Evolutionary conservation across 2,329 filamentous ascomycete species (phyloP).

Genomic region (Botrytis porri): DNA sequence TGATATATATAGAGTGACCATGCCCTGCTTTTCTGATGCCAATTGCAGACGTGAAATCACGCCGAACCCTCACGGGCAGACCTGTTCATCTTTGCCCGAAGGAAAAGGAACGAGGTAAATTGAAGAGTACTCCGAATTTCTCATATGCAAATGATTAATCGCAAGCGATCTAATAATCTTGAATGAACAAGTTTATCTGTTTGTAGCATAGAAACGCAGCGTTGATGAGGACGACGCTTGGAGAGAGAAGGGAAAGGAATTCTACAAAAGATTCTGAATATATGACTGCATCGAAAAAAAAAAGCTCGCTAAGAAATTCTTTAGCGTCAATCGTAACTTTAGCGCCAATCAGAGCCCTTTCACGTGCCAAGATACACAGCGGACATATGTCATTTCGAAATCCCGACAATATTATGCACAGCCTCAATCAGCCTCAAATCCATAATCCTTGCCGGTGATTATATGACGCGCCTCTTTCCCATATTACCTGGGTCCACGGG

Average conservation of each 20-base stretch:
- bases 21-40: constrained; percentile 89
- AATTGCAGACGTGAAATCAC: constrained; percentile 77
- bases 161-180: constrained; percentile 31
- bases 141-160: constrained; percentile 65
- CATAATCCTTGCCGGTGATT: constrained; percentile 7
- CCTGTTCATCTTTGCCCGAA: constrained; percentile 44
- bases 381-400: neutral
- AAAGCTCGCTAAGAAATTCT: constrained; percentile 1
- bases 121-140: constrained; percentile 99
- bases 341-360: neutral
- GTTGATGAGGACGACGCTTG: constrained; percentile 78
- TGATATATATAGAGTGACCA: constrained; percentile 37
- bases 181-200: constrained; percentile 51
- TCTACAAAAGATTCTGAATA: neutral
- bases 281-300: neutral
- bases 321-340: constrained; percentile 1
- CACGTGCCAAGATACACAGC: neutral
- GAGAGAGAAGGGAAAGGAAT: constrained; percentile 32
- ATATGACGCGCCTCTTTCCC: constrained; percentile 9
- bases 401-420: neutral
- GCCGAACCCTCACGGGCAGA: constrained; percentile 85
- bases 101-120: constrained; percentile 45
- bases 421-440: constrained; percentile 12
- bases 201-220: constrained; percentile 96
- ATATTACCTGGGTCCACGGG: neutral